Evolutionary conservation across 371 early-diverging fungal species (phyloP).

Genomic region (Massospora cicadina): DNA sequence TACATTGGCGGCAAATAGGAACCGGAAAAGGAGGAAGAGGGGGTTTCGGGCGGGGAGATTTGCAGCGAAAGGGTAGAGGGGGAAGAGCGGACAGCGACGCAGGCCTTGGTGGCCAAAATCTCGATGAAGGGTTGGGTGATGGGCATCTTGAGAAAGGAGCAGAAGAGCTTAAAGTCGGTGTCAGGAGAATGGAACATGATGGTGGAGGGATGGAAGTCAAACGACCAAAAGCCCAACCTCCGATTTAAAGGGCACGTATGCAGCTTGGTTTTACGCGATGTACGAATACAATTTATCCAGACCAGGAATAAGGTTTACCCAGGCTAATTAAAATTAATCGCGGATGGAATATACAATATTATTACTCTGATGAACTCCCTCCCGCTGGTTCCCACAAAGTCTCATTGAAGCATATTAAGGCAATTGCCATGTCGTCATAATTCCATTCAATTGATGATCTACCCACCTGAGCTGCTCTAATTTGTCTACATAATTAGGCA

Average conservation of each 20-base stretch:
- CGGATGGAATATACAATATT: neutral
- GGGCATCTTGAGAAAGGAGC: conserved; percentile 5
- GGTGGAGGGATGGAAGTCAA: neutral
- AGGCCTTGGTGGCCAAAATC: neutral
- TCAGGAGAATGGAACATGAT: neutral
- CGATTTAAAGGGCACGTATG: neutral
- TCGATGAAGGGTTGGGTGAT: conserved; percentile 4
- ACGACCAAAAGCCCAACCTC: too few relatives aligned
- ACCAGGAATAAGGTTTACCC: neutral
- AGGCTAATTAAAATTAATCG: neutral
- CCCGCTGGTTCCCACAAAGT: neutral
- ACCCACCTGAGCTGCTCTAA: neutral
- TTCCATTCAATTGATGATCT: neutral
- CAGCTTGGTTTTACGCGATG: neutral
- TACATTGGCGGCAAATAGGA: conserved; percentile 17
- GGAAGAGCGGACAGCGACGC: neutral
- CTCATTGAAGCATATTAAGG: neutral
- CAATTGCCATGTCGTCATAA: neutral
- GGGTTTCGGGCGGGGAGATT: neutral
- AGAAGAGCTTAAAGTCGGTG: conserved; percentile 1
- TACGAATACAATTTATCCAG: neutral
- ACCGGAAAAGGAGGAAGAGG: neutral
- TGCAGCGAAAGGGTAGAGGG: neutral
- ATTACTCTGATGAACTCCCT: neutral
- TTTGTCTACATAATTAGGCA: neutral